Base-by-base conservation (phyloP, 371 early-diverging fungal genomes). In the Rhizopus delemar region DNA sequence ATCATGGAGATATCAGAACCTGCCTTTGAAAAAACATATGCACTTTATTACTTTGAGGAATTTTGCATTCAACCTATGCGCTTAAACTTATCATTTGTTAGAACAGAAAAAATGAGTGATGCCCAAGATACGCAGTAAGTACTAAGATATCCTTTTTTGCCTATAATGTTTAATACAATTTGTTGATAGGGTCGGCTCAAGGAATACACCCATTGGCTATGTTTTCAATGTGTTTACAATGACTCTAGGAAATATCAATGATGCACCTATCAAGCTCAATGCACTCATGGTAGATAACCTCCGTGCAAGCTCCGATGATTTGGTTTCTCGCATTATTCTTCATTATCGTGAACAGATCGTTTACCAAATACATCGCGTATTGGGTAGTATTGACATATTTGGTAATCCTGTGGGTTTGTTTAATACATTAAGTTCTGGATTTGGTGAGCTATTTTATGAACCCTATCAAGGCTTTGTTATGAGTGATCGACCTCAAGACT, bases 321-420 rank as follows among this genome's bases (percentile, higher is more conserved):
- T 80, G 2, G 53, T 62, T 2, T 55, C 69, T 2, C 68, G 75
- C 7, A 67, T 80, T 32, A 56, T 64, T 13, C 51, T 75, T 1
- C 91, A 93, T 71, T 94, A 93, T 56, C 77, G 82, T 28, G 89
- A 91, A 34, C 90, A 92, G 66, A 69, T 87, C 4, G 74, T 93
- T 12, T 87, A 86, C 54, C 93, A 95, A 70, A 70, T 94, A 8
- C 91, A 94, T 74, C 89, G 87, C 62, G 78, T 95, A 3, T 76
- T 95, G 7, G 96, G 96, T 12, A 90, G 93, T 48, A 94, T 92
- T 8, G 95, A 95, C 60, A 71, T 95, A 38, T 76, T 95, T 28
- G 96, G 96, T 31, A 95, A 95, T 60, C 96, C 96, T 0, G 92
- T 95, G 7, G 94, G 94, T 0, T 69, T 95, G 22, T 94, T 94